A percentile compares a stretch with the other conserved stretches of the same genome.
Evolutionary conservation across 148 eudicot genomes (phyloP).

Genomic region (Heliosperma pusillum): DNA sequence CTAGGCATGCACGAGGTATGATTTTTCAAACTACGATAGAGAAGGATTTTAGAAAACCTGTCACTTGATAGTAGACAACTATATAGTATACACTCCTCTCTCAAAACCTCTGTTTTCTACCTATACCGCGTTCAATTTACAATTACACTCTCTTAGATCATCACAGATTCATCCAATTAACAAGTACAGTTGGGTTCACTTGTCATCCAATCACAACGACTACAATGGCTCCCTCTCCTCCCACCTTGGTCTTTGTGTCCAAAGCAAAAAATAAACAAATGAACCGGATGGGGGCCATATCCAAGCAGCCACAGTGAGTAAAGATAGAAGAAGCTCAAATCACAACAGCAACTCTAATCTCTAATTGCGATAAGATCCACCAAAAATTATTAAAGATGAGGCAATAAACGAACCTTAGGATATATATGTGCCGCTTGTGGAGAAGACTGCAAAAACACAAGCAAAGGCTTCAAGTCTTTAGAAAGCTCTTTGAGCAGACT

Average conservation of each 20-base stretch:
- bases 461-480: constrained; percentile 78
- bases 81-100: background rate
- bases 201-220: too few species aligned
- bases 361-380: background rate
- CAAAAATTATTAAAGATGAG: background rate
- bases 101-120: background rate
- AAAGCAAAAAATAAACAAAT: too few species aligned
- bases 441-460: constrained; percentile 70
- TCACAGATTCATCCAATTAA: background rate
- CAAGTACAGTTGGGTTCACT: too few species aligned
- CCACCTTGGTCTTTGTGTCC: too few species aligned
- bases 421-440: constrained; percentile 67
- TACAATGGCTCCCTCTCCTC: too few species aligned
- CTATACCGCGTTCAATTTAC: background rate
- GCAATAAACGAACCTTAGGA: constrained; percentile 55
- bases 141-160: background rate
- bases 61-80: background rate
- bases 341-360: background rate
- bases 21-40: background rate
- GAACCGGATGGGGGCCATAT: too few species aligned
- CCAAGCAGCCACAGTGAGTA: too few species aligned
- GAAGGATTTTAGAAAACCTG: background rate
- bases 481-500: constrained; percentile 68
- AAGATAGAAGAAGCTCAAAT: background rate
- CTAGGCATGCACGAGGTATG: too few species aligned